Percentiles rank a stretch among this genome's conserved stretches.
phyloP scores from a whole-genome alignment of 257 asterid species.

The Solanum sejunctum region DNA sequence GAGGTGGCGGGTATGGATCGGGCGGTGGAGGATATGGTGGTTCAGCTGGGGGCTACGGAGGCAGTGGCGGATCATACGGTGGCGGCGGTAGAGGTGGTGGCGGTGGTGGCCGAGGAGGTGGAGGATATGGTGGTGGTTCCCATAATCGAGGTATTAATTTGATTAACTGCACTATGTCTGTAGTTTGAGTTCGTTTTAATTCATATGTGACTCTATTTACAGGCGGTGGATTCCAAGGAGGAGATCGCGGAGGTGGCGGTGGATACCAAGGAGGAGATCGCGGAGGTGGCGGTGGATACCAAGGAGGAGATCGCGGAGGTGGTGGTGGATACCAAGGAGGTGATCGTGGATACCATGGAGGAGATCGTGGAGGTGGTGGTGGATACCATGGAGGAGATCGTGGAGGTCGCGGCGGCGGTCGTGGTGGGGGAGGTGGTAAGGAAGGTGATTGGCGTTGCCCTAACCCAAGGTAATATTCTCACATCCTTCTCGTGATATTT shows the following conservation, averaged over 20 bases:
- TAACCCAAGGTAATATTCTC: conserved; percentile 46
- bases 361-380: conserved; percentile 16
- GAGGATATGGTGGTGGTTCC: conserved; percentile 48
- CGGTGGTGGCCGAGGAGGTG: conserved; percentile 19
- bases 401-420: conserved; percentile 48
- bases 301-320: conserved; percentile 35
- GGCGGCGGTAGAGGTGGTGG: conserved; percentile 5
- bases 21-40: conserved; percentile 36
- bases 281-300: conserved; percentile 39
- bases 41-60: conserved; percentile 40
- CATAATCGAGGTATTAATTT: conserved; percentile 29
- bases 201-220: background rate
- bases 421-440: conserved; percentile 82
- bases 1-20: background rate
- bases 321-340: conserved; percentile 13
- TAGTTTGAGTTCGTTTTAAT: background rate
- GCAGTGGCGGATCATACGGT: conserved; percentile 11
- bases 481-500: background rate
- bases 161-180: background rate
- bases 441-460: conserved; percentile 99
- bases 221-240: conserved; percentile 9
- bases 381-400: conserved; percentile 31
- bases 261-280: conserved; percentile 31
- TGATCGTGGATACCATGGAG: conserved; percentile 9
- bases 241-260: conserved; percentile 11